These are phyloP conservation scores for Botrytis squamosa DNA, from an alignment of 2,329 filamentous ascomycete species.

Conservation along the genomic window DNA sequence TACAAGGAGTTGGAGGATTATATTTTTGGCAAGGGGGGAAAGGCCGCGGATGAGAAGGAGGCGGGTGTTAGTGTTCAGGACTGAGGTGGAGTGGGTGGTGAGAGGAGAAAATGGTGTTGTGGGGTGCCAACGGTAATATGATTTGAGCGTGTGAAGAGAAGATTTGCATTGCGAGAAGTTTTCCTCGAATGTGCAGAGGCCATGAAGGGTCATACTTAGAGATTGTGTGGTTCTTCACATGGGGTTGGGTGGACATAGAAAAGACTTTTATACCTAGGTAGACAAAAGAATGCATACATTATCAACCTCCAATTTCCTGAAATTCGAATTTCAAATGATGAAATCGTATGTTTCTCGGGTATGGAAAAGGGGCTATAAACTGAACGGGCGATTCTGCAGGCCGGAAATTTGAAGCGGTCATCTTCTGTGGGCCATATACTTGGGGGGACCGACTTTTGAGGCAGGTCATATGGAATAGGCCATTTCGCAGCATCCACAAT, in stretches of 20 bases:
- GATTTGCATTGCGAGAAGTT: neutral
- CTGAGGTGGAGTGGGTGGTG: neutral
- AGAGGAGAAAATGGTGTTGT: neutral
- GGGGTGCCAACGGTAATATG: neutral
- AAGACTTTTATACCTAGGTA: conserved; percentile 8
- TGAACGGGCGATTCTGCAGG: neutral
- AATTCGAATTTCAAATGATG: neutral
- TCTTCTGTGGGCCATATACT: neutral
- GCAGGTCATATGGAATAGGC: neutral
- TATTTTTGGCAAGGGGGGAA: conserved; percentile 41
- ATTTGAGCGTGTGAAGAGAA: neutral
- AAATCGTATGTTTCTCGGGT: neutral
- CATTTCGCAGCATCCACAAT: neutral
- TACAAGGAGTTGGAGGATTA: conserved; percentile 54
- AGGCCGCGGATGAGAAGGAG: conserved; percentile 18
- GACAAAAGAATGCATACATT: neutral
- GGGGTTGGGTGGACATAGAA: neutral
- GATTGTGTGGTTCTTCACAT: neutral
- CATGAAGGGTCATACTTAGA: neutral
- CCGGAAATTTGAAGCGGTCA: no score
- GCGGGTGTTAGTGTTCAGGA: neutral
- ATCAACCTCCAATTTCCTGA: neutral
- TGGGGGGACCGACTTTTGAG: neutral
- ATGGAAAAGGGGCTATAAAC: neutral
- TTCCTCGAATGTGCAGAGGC: neutral